Conservation (phyloP, 257 asterid genomes). For the Fraxinus anomala region DNA sequence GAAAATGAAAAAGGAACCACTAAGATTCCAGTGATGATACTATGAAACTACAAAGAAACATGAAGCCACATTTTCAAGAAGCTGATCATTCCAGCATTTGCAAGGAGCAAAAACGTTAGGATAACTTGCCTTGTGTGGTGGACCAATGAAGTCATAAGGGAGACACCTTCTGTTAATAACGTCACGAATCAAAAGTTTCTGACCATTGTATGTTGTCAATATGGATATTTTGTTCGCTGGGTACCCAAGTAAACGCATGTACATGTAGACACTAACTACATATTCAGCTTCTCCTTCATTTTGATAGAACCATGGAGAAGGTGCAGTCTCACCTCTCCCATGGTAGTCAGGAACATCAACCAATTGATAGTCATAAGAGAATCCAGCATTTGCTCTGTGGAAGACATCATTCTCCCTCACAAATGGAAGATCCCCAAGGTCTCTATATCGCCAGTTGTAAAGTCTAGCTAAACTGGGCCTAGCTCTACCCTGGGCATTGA, state of each 20-base stretch:
- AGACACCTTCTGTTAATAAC: conserved; percentile 88
- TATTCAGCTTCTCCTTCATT: conserved; percentile 99
- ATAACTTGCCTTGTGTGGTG: conserved; percentile 79
- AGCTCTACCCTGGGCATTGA: conserved; percentile 98
- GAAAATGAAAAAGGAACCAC: conserved; percentile 1
- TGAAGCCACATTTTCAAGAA: neutral
- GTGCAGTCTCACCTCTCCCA: conserved; percentile 95
- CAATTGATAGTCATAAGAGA: conserved; percentile 85
- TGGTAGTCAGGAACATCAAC: conserved; percentile 89
- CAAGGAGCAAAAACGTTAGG: conserved; percentile 8
- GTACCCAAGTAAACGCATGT: conserved; percentile 96
- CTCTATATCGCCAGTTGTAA: conserved; percentile 95
- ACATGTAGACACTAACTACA: conserved; percentile 84
- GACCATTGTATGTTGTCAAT: conserved; percentile 96
- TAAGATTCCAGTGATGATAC: neutral
- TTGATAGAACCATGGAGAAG: conserved; percentile 99
- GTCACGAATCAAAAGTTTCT: conserved; percentile 95
- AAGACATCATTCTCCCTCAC: conserved; percentile 67
- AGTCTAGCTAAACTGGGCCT: conserved; percentile 94
- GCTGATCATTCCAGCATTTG: conserved; percentile 10
- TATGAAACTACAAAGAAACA: conserved; percentile 11
- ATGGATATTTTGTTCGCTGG: conserved; percentile 95
- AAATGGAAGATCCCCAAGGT: conserved; percentile 88
- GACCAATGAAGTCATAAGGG: conserved; percentile 91
- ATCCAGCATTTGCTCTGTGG: conserved; percentile 85